Base-by-base conservation (phyloP, 441 rosid species). In the Erodium trifolium region DNA sequence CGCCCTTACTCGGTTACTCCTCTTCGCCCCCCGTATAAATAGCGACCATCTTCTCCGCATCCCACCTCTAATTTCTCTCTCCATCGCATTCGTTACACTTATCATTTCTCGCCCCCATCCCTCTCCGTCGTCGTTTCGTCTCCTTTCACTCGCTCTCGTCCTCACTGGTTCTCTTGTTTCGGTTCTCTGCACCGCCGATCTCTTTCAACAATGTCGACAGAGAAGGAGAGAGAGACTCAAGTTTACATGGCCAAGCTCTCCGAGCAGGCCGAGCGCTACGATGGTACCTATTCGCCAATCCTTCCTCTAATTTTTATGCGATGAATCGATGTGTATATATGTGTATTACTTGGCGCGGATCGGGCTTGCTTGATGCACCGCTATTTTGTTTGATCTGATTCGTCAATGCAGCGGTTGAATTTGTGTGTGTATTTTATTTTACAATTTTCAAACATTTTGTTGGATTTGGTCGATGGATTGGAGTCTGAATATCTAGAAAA, bases 171-270 rank as follows among this genome's bases (percentile, higher is more conserved):
- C 5, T 37, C 41, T 37, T 3, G 41, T 37, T 37, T 37, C 41
- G 41, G 8, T 37, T 37, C 62, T 55, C 62, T 16, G 60, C 60
- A 17, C 5, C 49, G n/a, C 62, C 65, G 57, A 41, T 76, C 76
- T 43, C 67, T 66, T 55, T 41, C 62, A 55, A 14, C 59, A 65
- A 19, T 86, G 91, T 79, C 94, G 55, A 68, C 88, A 49, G 97
- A 91, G 67, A 94, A 92, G 82, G 97, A 90, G 63, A 79, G 97
- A 66, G 98, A 94, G 75, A 77, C 84, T 12, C 90, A 87, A n/a
- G 96, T 94, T 77, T 94, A 92, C 83, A 73, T 88, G 89, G 94
- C 98, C 78, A 94, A 92, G 88, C 97, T 94, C 81, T 81, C 97
- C 34, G 97, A 90, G 39, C 98, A 94, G 79, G 99, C 97, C 69